A percentile compares a stretch with the other conserved stretches of the same genome.
phyloP scores from a whole-genome alignment of 139 green algal species.

The Closterium sp. region DNA sequence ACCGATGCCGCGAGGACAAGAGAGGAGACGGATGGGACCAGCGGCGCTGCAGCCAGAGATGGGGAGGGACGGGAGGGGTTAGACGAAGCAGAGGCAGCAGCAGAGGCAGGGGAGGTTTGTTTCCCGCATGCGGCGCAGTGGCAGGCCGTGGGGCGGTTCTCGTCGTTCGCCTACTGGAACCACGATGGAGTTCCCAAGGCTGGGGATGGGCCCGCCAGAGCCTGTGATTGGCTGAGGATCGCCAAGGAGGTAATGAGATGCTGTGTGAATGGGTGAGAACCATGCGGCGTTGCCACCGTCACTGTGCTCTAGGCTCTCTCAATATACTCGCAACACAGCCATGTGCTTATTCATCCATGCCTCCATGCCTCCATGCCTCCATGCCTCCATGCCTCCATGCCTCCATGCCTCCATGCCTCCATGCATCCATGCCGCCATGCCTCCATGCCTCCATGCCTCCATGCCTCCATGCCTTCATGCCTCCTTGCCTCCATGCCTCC shows the following conservation, averaged over 20 bases:
- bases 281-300: too few relatives aligned
- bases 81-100: not conserved
- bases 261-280: too few relatives aligned
- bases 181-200: not conserved
- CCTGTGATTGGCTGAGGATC: not conserved
- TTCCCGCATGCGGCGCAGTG: not conserved
- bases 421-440: too few relatives aligned
- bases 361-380: not conserved
- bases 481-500: not conserved
- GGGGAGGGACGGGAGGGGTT: not conserved
- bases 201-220: not conserved
- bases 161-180: not conserved
- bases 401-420: not conserved
- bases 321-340: too few relatives aligned
- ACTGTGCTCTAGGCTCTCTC: too few relatives aligned
- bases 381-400: not conserved
- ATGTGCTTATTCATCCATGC: not conserved
- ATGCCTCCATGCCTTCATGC: not conserved
- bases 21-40: not conserved
- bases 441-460: not conserved
- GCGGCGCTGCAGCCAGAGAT: not conserved
- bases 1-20: not conserved
- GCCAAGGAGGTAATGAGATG: not conserved
- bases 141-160: not conserved
- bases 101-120: not conserved